These are phyloP conservation scores for Ceratobasidium sp. DNA, from an alignment of 1,284 basidiomycete species.

Conservation along the genomic window DNA sequence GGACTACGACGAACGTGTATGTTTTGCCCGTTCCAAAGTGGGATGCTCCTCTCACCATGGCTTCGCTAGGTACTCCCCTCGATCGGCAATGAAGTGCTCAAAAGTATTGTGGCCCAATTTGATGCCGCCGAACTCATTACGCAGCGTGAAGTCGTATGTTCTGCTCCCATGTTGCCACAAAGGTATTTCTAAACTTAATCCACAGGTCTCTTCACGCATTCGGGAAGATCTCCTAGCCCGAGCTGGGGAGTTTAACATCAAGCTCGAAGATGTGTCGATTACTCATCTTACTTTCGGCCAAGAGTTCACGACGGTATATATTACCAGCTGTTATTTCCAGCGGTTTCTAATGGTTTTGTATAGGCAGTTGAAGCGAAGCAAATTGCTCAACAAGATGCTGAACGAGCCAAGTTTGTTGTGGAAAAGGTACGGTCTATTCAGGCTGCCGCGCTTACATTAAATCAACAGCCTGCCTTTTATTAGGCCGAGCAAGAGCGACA, in stretches of 20 bases:
- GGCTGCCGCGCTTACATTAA: background rate
- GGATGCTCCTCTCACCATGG: background rate
- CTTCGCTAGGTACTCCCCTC: slow-evolving; percentile 67
- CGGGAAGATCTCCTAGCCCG: slow-evolving; percentile 92
- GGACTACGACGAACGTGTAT: slow-evolving; percentile 97
- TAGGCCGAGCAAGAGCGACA: slow-evolving; percentile 99
- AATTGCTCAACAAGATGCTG: slow-evolving; percentile 97
- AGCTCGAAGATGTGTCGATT: slow-evolving; percentile 97
- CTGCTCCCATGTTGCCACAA: background rate
- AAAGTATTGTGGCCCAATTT: slow-evolving; percentile 98
- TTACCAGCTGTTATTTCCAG: slow-evolving; percentile 19
- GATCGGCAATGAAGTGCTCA: slow-evolving; percentile 97
- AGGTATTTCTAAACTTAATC: slow-evolving; percentile 17
- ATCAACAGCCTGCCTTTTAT: background rate
- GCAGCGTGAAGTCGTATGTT: slow-evolving; percentile 81
- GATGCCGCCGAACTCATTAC: slow-evolving; percentile 98
- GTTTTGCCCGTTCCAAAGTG: background rate
- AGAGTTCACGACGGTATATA: slow-evolving; percentile 30
- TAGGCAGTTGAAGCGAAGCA: slow-evolving; percentile 98
- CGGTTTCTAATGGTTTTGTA: slow-evolving; percentile 36
- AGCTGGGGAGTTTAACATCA: slow-evolving; percentile 96
- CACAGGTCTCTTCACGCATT: slow-evolving; percentile 90
- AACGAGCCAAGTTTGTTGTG: slow-evolving; percentile 98
- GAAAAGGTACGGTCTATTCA: slow-evolving; percentile 75
- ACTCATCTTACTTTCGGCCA: slow-evolving; percentile 71